phyloP scores from a whole-genome alignment of 371 early-diverging fungal species.

The Rhizopus sp. region DNA sequence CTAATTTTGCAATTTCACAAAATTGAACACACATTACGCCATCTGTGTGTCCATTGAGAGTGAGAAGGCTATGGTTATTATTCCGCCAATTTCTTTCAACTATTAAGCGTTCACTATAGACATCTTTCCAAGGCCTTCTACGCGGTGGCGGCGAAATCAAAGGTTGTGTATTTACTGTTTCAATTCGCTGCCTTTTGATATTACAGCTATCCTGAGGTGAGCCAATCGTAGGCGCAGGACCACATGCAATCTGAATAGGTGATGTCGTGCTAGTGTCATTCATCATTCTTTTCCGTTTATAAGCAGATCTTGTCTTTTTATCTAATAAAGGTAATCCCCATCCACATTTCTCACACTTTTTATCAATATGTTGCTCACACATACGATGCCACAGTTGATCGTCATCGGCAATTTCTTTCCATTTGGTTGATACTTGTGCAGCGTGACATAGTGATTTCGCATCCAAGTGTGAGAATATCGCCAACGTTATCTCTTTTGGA shows the following conservation, averaged over 20 bases:
- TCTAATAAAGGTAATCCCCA: constrained; percentile 88
- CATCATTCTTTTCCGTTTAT: not conserved
- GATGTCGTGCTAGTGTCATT: not conserved
- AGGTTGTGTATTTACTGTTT: not conserved
- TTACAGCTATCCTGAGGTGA: not conserved
- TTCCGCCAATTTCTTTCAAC: constrained; percentile 88
- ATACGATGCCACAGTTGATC: constrained; percentile 92
- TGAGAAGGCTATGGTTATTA: constrained; percentile 61
- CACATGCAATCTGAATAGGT: constrained; percentile 11
- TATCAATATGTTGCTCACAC: constrained; percentile 97
- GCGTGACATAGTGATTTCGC: constrained; percentile 90
- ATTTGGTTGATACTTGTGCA: constrained; percentile 80
- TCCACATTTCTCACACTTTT: constrained; percentile 93
- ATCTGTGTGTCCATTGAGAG: constrained; percentile 78
- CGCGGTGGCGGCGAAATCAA: constrained; percentile 6
- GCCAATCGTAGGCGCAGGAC: not conserved
- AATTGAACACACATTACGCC: constrained; percentile 89
- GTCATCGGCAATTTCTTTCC: constrained; percentile 86
- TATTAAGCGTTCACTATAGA: constrained; percentile 79
- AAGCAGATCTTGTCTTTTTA: constrained; percentile 24
- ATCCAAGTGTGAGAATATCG: constrained; percentile 86
- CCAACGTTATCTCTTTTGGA: constrained; percentile 79
- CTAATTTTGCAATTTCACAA: constrained; percentile 67
- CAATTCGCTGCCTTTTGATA: not conserved
- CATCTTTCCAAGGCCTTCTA: constrained; percentile 77